A percentile compares a stretch with the other conserved stretches of the same genome.
phyloP scores from a whole-genome alignment of 2,329 filamentous ascomycete genomes.

The Ilyonectria sp. region DNA sequence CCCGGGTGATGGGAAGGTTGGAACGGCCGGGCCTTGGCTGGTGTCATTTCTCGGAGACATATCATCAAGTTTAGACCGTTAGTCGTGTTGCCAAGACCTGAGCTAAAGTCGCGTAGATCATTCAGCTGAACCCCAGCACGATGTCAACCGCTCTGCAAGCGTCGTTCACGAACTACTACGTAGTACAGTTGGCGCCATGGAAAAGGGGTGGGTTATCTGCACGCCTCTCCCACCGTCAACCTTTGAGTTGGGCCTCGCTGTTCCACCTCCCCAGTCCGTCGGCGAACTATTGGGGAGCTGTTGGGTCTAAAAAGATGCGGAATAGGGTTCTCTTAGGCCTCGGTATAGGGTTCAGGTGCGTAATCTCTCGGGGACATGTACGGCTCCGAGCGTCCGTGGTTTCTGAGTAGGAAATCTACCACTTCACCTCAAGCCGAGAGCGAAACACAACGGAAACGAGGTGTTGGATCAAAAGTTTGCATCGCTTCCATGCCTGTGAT shows the following conservation, averaged over 20 bases:
- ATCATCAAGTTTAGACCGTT: not conserved
- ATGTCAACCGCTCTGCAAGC: not conserved
- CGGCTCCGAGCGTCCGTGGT: not conserved
- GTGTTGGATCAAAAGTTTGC: too few relatives aligned
- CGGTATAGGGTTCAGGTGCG: not conserved
- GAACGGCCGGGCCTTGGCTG: conserved; percentile 1
- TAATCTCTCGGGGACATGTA: not conserved
- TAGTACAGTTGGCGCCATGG: not conserved
- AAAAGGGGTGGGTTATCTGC: not conserved
- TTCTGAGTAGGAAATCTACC: not conserved
- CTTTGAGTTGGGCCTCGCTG: not conserved
- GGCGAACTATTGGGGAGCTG: not conserved
- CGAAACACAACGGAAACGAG: not conserved
- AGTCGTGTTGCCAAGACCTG: not conserved
- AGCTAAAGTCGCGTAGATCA: not conserved
- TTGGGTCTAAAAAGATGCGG: not conserved
- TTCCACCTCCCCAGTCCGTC: not conserved
- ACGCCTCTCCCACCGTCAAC: not conserved
- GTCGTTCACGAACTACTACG: not conserved
- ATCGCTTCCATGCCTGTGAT: too few relatives aligned
- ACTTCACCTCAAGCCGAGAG: not conserved
- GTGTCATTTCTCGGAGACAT: conserved; percentile 6
- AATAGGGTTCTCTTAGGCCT: not conserved
- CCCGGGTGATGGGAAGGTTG: conserved; percentile 8
- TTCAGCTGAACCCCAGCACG: not conserved